A percentile compares a stretch with the other conserved stretches of the same genome.
Conservation (phyloP, 2,329 filamentous ascomycete genomes). For the Ophiostoma sp. region DNA sequence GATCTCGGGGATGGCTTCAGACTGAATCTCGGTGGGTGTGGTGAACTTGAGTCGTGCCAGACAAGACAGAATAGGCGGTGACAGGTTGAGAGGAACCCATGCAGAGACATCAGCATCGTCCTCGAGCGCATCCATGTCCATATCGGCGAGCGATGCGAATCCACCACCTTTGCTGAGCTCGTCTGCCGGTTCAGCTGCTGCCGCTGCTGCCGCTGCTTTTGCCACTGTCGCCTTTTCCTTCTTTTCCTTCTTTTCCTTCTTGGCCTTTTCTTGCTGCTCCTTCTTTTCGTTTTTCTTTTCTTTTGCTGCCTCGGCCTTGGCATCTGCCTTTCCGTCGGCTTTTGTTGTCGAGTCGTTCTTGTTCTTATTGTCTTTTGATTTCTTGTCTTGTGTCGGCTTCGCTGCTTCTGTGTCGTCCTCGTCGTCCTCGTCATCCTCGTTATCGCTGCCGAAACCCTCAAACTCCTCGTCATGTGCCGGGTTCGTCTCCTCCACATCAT, state of each 20-base stretch:
- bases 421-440: slow-evolving; percentile 20
- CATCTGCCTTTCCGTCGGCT: slow-evolving; percentile 23
- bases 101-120: slow-evolving; percentile 71
- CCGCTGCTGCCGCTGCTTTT: not conserved
- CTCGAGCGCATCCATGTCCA: slow-evolving; percentile 45
- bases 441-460: slow-evolving; percentile 39
- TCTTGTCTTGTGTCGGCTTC: slow-evolving; percentile 21
- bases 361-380: slow-evolving; percentile 26
- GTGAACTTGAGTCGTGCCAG: slow-evolving; percentile 78
- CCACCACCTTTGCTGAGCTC: slow-evolving; percentile 47
- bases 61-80: slow-evolving; percentile 67
- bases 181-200: slow-evolving; percentile 28
- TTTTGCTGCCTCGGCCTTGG: not conserved
- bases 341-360: slow-evolving; percentile 10
- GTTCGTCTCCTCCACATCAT: slow-evolving; percentile 23
- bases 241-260: slow-evolving; percentile 20
- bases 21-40: slow-evolving; percentile 80
- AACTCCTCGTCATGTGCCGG: slow-evolving; percentile 36
- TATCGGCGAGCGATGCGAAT: slow-evolving; percentile 57
- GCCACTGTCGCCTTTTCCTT: not conserved
- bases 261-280: not conserved
- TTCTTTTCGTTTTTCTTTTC: not conserved
- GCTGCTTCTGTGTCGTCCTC: slow-evolving; percentile 25
- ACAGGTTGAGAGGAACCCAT: slow-evolving; percentile 76
- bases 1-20: slow-evolving; percentile 76